Conservation (phyloP, 177 flowering plant species). For the Tripterygium wilfordii region DNA sequence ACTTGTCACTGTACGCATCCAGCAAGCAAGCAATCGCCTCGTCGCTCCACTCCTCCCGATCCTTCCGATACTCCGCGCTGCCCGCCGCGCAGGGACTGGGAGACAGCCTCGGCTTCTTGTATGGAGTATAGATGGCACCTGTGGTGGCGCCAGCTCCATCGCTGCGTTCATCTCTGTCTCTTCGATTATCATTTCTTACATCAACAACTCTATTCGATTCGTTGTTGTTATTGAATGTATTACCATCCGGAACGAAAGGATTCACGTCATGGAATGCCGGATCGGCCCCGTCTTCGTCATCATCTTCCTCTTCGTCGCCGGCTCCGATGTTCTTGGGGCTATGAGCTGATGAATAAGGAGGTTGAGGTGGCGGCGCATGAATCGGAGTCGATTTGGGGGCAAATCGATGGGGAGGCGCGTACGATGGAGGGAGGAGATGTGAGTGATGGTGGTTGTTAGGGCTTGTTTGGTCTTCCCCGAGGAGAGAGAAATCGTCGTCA, state of each 20-base stretch:
- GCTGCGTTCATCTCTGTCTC: slow-evolving; percentile 48
- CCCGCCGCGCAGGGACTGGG: slow-evolving; percentile 19
- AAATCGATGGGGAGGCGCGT: slow-evolving; percentile 21
- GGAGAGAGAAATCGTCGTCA: slow-evolving; percentile 63
- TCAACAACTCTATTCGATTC: slow-evolving; percentile 14
- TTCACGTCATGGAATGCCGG: slow-evolving; percentile 15
- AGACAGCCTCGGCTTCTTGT: slow-evolving; percentile 33
- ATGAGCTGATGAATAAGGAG: too few species aligned
- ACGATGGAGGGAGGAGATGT: slow-evolving; percentile 17
- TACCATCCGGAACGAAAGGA: slow-evolving; percentile 3
- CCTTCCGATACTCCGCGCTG: slow-evolving; percentile 26
- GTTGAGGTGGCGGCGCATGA: slow-evolving; percentile 19
- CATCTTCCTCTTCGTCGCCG: slow-evolving; percentile 18
- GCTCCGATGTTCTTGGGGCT: slow-evolving; percentile 7
- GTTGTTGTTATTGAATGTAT: slow-evolving; percentile 23
- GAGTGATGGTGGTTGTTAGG: slow-evolving; percentile 24
- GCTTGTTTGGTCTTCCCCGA: slow-evolving; percentile 31
- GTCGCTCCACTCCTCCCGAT: slow-evolving; percentile 48
- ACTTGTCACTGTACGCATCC: slow-evolving; percentile 84
- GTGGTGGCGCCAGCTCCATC: slow-evolving; percentile 38
- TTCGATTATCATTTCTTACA: slow-evolving; percentile 33
- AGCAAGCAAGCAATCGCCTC: slow-evolving; percentile 36
- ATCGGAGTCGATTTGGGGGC: slow-evolving; percentile 11
- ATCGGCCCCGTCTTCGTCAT: slow-evolving; percentile 13
- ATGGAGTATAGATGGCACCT: slow-evolving; percentile 12